Evolutionary conservation across 1,284 basidiomycete genomes (phyloP).

Genomic region (Tilletia setariae): DNA sequence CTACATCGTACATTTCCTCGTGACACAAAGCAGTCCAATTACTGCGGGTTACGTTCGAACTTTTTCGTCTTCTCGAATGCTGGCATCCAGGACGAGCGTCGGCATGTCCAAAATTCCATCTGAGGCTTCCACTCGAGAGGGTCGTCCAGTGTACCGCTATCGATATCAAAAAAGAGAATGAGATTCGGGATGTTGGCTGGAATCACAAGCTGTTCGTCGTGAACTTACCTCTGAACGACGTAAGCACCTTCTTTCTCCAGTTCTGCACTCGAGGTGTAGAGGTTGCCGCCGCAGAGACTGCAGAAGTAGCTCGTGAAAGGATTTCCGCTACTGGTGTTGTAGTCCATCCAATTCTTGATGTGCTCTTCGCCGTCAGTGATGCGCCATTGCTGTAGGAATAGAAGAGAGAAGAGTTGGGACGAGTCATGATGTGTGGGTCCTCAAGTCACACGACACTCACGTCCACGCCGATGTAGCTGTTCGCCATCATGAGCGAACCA

Average conservation of each 20-base stretch:
- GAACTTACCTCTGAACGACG: too few species aligned
- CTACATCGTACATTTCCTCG: too few species aligned
- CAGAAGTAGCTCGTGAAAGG: not conserved
- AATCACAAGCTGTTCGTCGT: too few species aligned
- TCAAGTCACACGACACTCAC: not conserved
- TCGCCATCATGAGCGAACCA: not conserved
- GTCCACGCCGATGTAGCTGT: not conserved
- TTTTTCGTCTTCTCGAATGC: too few species aligned
- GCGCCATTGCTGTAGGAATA: not conserved
- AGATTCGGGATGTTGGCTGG: too few species aligned
- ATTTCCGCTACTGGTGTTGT: not conserved
- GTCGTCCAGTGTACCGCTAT: too few species aligned
- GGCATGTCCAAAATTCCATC: too few species aligned
- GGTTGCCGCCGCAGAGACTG: not conserved
- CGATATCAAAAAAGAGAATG: too few species aligned
- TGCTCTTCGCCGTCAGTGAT: constrained; percentile 1
- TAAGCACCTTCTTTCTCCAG: not conserved
- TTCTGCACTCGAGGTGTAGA: not conserved
- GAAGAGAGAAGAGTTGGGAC: not conserved
- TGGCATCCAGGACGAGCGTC: too few species aligned
- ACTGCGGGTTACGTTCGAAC: too few species aligned
- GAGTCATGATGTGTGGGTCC: not conserved
- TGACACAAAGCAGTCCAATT: too few species aligned
- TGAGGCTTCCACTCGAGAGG: too few species aligned
- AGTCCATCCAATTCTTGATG: not conserved